These are phyloP conservation scores for Silene conica DNA, from an alignment of 148 eudicot species.

Conservation along the genomic window DNA sequence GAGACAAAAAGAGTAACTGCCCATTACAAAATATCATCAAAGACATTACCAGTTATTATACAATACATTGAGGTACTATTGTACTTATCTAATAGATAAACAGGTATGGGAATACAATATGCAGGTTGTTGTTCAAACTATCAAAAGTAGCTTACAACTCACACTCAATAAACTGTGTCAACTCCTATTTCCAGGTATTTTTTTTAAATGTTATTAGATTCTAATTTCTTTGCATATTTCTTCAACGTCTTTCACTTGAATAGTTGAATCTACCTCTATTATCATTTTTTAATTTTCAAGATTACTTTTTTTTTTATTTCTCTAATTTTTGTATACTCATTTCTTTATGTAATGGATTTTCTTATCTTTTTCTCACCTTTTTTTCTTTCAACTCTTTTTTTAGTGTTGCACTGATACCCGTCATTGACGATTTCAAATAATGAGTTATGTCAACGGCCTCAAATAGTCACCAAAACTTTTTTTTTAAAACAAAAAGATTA, in stretches of 20 bases:
- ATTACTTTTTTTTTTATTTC: neutral
- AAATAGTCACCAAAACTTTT: neutral
- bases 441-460: neutral
- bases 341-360: neutral
- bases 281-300: neutral
- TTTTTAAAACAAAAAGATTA: too few species aligned
- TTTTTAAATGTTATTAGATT: neutral
- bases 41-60: slow-evolving; percentile 6
- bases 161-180: neutral
- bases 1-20: neutral
- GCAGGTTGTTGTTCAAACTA: neutral
- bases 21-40: neutral
- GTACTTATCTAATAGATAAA: neutral
- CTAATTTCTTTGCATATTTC: neutral
- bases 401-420: neutral
- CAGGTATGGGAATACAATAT: neutral
- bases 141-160: neutral
- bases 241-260: neutral
- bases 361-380: neutral
- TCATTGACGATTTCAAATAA: neutral
- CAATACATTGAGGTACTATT: neutral
- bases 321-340: neutral
- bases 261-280: neutral
- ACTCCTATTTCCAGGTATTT: neutral
- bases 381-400: neutral